Conservation (phyloP, 139 green algal genomes). For the Zygnema cylindricum region DNA sequence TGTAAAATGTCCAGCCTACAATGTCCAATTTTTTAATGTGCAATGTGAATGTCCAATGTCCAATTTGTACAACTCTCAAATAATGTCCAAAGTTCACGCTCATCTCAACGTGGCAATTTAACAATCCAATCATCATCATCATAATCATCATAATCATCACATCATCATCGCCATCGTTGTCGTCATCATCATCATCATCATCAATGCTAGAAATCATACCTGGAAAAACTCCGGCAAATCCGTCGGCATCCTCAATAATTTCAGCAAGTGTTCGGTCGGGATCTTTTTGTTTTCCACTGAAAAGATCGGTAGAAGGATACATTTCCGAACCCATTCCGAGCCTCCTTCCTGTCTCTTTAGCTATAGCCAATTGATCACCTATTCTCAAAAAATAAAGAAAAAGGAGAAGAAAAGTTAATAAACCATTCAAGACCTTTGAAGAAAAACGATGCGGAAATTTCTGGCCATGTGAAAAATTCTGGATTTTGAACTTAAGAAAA, state of each 20-base stretch:
- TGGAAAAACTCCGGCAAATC: slow-evolving; percentile 37
- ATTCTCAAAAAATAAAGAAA: slow-evolving; percentile 35
- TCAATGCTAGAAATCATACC: no score
- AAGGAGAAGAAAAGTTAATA: slow-evolving; percentile 3
- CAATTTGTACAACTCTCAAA: no score
- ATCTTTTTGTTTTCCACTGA: slow-evolving; percentile 39
- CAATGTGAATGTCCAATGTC: no score
- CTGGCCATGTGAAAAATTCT: background rate
- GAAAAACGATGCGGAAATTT: background rate
- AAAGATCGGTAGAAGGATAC: slow-evolving; percentile 68
- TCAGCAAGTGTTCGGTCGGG: background rate
- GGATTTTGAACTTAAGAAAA: background rate
- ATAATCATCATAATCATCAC: no score
- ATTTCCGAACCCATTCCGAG: slow-evolving; percentile 86
- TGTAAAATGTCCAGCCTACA: no score
- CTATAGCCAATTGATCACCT: slow-evolving; percentile 82
- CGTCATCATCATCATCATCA: no score
- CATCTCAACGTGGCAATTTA: no score
- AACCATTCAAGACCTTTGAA: background rate
- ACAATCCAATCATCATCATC: no score
- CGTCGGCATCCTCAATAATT: slow-evolving; percentile 29
- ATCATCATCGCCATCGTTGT: no score
- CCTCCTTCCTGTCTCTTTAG: slow-evolving; percentile 81
- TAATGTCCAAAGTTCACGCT: no score
- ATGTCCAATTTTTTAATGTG: no score